Base-by-base conservation (phyloP, 192 early-diverging fungal species). In the Rhizoclosmatium globosum region DNA sequence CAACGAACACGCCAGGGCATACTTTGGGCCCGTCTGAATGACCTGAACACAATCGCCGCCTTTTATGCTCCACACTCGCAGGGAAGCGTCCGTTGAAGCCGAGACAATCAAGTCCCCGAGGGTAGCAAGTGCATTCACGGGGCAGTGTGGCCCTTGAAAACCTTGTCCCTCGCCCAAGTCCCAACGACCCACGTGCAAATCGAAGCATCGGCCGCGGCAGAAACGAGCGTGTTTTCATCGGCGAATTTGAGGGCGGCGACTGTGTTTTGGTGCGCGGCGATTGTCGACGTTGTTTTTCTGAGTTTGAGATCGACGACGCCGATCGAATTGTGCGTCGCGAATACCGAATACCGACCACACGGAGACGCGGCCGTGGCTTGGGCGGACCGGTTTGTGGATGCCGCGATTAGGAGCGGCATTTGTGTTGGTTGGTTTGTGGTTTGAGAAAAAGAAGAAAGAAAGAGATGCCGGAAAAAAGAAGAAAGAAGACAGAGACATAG, bases 181-280 rank as follows among this genome's bases (percentile, higher is more conserved):
- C 31, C 31, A 31, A 31, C 31, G 31, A 87, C 87, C 96, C 96
- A 97, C 1, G 96, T 80, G 2, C 93, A 88, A 0, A 87, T 90
- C 1, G 94, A 94, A 74, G 87, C 87, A 76, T 96, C 95, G 3
- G 93, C 92, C 2, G 94, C 93, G 15, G 92, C 96, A 17, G 93
- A 93, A 23, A 95, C 87, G 2, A 96, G 82, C 11, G 88, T 91
- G 19, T 91, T 85, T 39, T 89, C 89, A 17, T 60, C 81, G n/a
- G 87, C 88, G 50, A 60, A 71, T 7, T 21, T 7, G 11, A 62
- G 11, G 60, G 21, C 19, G 38, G 9, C 21, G 21, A 62, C 60
- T 9, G 4, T 21, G 4, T 9, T 23, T 7, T 7, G 4, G 72
- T 97, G 95, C 19, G 93, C 95, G 4, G 82, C 86, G 6, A 95